Evolutionary conservation across 2,329 filamentous ascomycete species (phyloP).

Genomic region (Xylogone sp.): DNA sequence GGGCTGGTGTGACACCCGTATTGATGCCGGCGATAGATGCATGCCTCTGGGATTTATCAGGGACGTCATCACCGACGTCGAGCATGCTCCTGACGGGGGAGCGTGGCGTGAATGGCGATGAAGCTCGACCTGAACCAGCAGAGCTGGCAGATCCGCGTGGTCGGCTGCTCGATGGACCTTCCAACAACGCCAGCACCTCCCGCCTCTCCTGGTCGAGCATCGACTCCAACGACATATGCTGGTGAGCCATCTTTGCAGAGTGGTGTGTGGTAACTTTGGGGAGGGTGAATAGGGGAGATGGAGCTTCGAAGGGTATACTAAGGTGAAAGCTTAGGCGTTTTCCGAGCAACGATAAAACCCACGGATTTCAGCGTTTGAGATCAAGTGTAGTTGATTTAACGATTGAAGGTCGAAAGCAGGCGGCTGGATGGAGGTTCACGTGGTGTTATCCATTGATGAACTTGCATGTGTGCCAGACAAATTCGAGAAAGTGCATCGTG

Average conservation of each 20-base stretch:
- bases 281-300: background rate
- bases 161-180: conserved; percentile 28
- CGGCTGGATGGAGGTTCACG: conserved; percentile 1
- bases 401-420: background rate
- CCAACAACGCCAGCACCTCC: conserved; percentile 68
- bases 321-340: too few species aligned
- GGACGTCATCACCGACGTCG: conserved; percentile 47
- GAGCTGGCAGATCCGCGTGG: conserved; percentile 26
- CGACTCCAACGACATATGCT: conserved; percentile 70
- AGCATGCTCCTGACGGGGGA: conserved; percentile 69
- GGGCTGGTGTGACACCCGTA: conserved; percentile 29
- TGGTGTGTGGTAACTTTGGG: background rate
- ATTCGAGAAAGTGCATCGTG: conserved; percentile 29
- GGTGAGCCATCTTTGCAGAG: conserved; percentile 18
- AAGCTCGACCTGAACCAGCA: conserved; percentile 36
- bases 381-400: background rate
- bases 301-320: too few species aligned
- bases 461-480: conserved; percentile 25
- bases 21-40: conserved; percentile 24
- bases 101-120: conserved; percentile 53
- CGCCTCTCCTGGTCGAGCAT: conserved; percentile 73
- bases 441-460: conserved; percentile 27
- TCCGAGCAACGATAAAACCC: too few species aligned
- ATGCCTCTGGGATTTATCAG: conserved; percentile 20
- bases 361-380: too few species aligned